Evolutionary conservation across 2,329 filamentous ascomycete species (phyloP), one percentile per base, ranked within the genome.

Genomic region (Ascochyta pisi): DNA sequence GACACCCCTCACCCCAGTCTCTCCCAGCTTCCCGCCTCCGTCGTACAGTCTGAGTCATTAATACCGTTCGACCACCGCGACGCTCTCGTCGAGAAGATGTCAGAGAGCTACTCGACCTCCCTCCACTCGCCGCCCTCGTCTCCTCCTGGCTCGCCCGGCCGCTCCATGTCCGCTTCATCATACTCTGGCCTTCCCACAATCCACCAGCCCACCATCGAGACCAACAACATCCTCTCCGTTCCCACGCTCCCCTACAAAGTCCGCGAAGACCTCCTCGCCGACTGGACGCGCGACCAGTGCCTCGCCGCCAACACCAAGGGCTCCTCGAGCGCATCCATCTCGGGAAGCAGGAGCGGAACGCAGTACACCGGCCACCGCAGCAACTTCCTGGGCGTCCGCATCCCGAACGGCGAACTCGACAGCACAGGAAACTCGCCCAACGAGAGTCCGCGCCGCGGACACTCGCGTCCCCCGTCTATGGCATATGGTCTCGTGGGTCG

Each of bases 201-300:
- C 15, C 65, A 69, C 27, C 65, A 73, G 41, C 67, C 31, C 53
- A 39, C 47, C 29, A 39, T 52, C 41, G 53, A 55, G 5, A 51
- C 39, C 2, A 52, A 40, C 33, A 41, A 39, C 29, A 66, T 62
- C 9, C 51, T 70, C 40, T 65, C 67, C 33, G 35, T 74, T 52
- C 67, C 69, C 55, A 83, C 88, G 54, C 79, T 96, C 2, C 89
- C 92, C 0, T 73, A 79, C 15, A 82, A 80, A 26, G 85, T 92
- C 64, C 86, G 84, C 62, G 90, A 95, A 59, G 84, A 91, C 63
- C 90, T 97, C 84, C 78, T 92, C 54, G 81, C 84, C 19, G 85
- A 90, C 43, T 97, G 94, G 94, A 89, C 86, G 35, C 87, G 88
- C 68, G 92, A 96, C 22, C 77, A 81, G 13, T 90, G 89, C 29